These are phyloP conservation scores for Phytophthora pluvialis DNA, from an alignment of 352 stramenopile species.

Conservation along the genomic window DNA sequence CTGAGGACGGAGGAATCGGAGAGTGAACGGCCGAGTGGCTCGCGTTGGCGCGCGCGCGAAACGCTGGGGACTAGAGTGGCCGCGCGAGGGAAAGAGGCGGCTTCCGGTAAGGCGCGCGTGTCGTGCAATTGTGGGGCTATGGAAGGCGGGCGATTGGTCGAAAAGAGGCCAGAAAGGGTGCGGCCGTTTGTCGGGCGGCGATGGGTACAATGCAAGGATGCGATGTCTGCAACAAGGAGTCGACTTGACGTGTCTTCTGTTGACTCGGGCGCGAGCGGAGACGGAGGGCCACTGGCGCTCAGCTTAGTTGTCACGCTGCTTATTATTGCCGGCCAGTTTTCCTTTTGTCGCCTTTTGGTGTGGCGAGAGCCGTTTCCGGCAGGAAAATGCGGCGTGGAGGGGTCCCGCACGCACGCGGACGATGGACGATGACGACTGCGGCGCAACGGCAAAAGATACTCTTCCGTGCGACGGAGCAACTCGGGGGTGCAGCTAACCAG, in stretches of 20 bases:
- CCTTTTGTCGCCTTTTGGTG: conserved; percentile 8
- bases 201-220: conserved; percentile 22
- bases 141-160: conserved; percentile 27
- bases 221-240: conserved; percentile 26
- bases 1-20: conserved; percentile 22
- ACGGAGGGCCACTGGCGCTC: no score
- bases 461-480: not conserved
- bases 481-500: not conserved
- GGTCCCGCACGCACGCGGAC: conserved; percentile 16
- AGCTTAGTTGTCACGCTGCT: not conserved
- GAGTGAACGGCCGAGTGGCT: conserved; percentile 22
- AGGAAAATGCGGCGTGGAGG: conserved; percentile 11
- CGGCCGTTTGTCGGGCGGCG: conserved; percentile 1
- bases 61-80: conserved; percentile 22
- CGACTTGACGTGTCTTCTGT: conserved; percentile 12
- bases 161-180: conserved; percentile 31
- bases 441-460: conserved; percentile 24
- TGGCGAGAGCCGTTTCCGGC: conserved; percentile 1
- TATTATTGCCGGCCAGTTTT: conserved; percentile 2
- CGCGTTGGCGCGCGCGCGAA: conserved; percentile 10
- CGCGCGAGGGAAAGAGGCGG: conserved; percentile 13
- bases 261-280: not conserved
- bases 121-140: conserved; percentile 35
- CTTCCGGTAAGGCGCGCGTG: conserved; percentile 26
- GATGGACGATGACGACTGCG: conserved; percentile 33